Evolutionary conservation across 805 yeast species (phyloP).

Genomic region (Wickerhamomyces rabaulensis): DNA sequence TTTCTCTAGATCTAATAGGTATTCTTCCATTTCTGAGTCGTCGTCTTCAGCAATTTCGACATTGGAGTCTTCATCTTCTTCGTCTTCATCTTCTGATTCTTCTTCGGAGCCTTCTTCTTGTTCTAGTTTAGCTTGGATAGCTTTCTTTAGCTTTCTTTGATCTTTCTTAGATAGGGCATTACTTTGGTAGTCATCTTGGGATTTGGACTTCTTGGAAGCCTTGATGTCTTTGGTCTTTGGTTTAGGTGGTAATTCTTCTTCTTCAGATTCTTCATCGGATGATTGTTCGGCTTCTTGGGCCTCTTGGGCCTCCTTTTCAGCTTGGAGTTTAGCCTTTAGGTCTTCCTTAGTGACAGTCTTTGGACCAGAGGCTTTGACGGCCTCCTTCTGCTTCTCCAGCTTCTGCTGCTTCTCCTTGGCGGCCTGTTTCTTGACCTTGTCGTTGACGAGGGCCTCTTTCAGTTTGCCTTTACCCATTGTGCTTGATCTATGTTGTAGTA

Average conservation of each 20-base stretch:
- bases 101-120: conserved; percentile 21
- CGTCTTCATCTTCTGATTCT: conserved; percentile 20
- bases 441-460: conserved; percentile 19
- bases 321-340: conserved; percentile 13
- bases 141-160: conserved; percentile 52
- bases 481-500: neutral
- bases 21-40: conserved; percentile 41
- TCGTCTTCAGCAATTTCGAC: conserved; percentile 40
- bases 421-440: conserved; percentile 14
- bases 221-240: neutral
- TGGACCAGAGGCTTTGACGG: conserved; percentile 24
- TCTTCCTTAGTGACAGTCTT: conserved; percentile 29
- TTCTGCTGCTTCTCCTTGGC: conserved; percentile 15
- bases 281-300: conserved; percentile 13
- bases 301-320: conserved; percentile 16
- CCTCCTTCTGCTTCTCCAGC: conserved; percentile 17
- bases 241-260: conserved; percentile 6
- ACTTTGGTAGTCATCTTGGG: conserved; percentile 39
- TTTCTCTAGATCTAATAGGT: conserved; percentile 44
- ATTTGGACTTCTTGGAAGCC: conserved; percentile 8
- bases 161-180: conserved; percentile 57
- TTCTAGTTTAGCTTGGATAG: conserved; percentile 18
- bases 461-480: conserved; percentile 24
- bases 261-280: conserved; percentile 8
- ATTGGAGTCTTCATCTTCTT: conserved; percentile 17